Evolutionary conservation across 73 alveolate genomes (phyloP), one percentile per base, ranked within the genome.

Genomic region (Effrenium voratum): DNA sequence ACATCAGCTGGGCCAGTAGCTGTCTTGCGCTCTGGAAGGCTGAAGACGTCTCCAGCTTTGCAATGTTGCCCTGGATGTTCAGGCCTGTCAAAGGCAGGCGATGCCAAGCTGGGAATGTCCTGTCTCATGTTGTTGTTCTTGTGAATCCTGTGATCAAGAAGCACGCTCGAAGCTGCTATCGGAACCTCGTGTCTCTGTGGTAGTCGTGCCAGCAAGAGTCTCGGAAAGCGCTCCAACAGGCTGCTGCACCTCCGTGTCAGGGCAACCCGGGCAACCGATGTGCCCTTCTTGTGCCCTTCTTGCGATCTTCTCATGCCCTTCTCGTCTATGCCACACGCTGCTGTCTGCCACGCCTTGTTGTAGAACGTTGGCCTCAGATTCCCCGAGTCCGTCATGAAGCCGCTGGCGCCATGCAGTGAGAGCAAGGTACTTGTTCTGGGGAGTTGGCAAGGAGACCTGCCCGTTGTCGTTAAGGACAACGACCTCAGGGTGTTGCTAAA

Each of bases 391-490:
- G n/a, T 19, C 55, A 36, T 75, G 19, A 15, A 34, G 44, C 10
- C 3, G 10, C 38, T 75, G 32, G 13, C 12, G n/a, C 38, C 55
- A 15, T 38, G n/a, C 1, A 73, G 30, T 2, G 36, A 36, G 40
- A 75, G 32, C 84, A 73, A 32, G 76, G 5, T 63, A 5, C 8
- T 73, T 5, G 50, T 19, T 44, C 66, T 32, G 30, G 59, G 97
- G 86, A 41, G 16, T 57, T 34, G 34, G 66, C 98, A 92, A 41
- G 34, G 98, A 92, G 52, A 92, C 98, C 85, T 92, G 99, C 24
- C 99, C 99, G 45, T 99, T 99, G 98, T 99, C 99, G 81, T 99
- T 99, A 84, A 99, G 87, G 50, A 99, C 86, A 45, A 99, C 99
- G 66, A 99, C 95, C 97, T 90, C 38, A 2, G 45, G 32, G 43